Conservation (phyloP, 345 rosid genomes). For the Kandelia obovata region DNA sequence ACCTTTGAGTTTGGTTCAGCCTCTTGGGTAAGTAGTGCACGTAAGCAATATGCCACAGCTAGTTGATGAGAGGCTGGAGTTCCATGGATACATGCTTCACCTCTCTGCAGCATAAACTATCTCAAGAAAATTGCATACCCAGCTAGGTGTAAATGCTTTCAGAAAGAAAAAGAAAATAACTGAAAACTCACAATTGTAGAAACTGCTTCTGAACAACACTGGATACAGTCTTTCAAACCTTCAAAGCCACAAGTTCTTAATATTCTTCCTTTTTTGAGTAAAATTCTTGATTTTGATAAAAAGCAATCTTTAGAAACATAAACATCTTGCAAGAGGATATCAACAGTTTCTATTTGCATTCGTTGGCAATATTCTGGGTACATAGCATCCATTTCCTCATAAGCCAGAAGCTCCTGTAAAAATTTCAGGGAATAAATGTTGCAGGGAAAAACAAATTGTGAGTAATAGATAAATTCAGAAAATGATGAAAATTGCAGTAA, state of each 20-base stretch:
- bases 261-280: slow-evolving; percentile 58
- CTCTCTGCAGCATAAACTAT: slow-evolving; percentile 34
- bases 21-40: slow-evolving; percentile 70
- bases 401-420: slow-evolving; percentile 70
- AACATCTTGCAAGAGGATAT: slow-evolving; percentile 53
- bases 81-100: slow-evolving; percentile 20
- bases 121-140: slow-evolving; percentile 17
- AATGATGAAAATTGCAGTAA: slow-evolving; percentile 5
- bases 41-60: slow-evolving; percentile 66
- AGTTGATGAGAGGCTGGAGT: slow-evolving; percentile 40
- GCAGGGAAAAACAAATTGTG: not conserved
- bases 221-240: slow-evolving; percentile 48
- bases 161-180: not conserved
- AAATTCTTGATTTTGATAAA: slow-evolving; percentile 52
- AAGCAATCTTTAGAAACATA: slow-evolving; percentile 32
- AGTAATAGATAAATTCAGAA: not conserved
- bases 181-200: slow-evolving; percentile 44
- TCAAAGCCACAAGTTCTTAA: slow-evolving; percentile 51
- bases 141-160: slow-evolving; percentile 3
- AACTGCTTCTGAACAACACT: slow-evolving; percentile 68
- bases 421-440: slow-evolving; percentile 15
- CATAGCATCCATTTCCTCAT: slow-evolving; percentile 45
- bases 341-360: slow-evolving; percentile 49
- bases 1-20: slow-evolving; percentile 85
- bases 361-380: slow-evolving; percentile 53